These are phyloP conservation scores for Isoetes taiwanensis DNA, from an alignment of 75 land plant genomes.

Conservation along the genomic window DNA sequence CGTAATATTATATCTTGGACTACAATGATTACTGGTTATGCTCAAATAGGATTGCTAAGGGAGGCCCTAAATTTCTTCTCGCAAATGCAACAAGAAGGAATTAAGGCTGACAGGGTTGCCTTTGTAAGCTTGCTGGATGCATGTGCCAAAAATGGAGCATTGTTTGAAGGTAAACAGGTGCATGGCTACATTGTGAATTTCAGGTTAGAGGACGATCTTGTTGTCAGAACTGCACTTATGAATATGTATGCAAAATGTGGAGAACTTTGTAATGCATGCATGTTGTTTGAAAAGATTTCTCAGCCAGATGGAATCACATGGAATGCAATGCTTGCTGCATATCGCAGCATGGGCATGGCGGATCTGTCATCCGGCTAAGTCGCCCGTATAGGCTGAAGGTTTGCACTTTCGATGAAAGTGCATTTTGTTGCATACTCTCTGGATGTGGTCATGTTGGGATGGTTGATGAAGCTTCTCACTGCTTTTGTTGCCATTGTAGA, in stretches of 20 bases:
- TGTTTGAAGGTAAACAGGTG: too few species aligned
- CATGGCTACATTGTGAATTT: too few species aligned
- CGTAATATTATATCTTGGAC: constrained; percentile 7
- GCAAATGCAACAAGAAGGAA: background rate
- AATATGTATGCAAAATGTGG: constrained; percentile 7
- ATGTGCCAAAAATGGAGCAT: too few species aligned
- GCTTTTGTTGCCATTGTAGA: too few species aligned
- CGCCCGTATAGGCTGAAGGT: too few species aligned
- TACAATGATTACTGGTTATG: constrained; percentile 3
- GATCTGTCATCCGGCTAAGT: too few species aligned
- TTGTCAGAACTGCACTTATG: background rate
- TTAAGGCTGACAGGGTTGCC: background rate
- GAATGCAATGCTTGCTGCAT: constrained; percentile 3
- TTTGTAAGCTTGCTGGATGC: too few species aligned
- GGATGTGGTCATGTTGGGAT: too few species aligned
- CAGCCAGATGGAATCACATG: background rate
- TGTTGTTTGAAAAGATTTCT: background rate
- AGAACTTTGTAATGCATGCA: background rate
- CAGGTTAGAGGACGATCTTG: background rate
- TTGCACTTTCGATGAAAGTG: too few species aligned
- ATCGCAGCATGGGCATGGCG: too few species aligned
- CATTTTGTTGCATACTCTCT: too few species aligned
- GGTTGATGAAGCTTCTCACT: too few species aligned
- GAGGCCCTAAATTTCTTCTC: background rate
- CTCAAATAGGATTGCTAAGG: background rate